phyloP scores from a whole-genome alignment of 2,329 filamentous ascomycete species.

The Clarireedia sp. region DNA sequence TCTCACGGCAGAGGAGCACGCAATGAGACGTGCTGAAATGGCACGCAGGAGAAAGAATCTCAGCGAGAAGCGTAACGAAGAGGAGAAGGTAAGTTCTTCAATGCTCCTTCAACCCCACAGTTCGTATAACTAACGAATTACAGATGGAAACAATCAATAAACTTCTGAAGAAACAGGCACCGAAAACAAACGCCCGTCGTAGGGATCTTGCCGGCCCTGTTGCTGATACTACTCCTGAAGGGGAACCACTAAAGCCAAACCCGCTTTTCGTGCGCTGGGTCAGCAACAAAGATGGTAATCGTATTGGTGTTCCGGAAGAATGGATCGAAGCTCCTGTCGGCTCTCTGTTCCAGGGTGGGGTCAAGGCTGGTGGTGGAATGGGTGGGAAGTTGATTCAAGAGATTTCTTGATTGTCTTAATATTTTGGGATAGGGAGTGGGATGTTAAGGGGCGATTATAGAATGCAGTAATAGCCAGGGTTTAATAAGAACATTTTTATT shows the following conservation, averaged over 20 bases:
- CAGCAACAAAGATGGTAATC: conserved; percentile 55
- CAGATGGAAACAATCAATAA: conserved; percentile 90
- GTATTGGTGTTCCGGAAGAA: conserved; percentile 58
- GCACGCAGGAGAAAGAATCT: conserved; percentile 65
- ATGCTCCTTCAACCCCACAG: background rate
- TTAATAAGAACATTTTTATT: background rate
- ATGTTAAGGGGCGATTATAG: too few species aligned
- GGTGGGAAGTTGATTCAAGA: conserved; percentile 29
- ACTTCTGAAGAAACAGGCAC: conserved; percentile 76
- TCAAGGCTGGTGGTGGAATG: conserved; percentile 17
- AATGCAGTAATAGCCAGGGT: background rate
- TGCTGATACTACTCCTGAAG: conserved; percentile 41
- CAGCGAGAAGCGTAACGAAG: conserved; percentile 69
- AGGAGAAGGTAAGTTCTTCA: conserved; percentile 53
- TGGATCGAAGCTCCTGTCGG: conserved; percentile 59
- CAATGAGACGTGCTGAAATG: conserved; percentile 67
- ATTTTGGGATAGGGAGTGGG: too few species aligned
- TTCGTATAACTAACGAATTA: background rate
- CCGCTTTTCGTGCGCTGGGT: conserved; percentile 63
- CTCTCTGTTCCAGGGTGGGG: conserved; percentile 41
- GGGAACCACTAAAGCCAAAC: conserved; percentile 42
- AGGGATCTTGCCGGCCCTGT: conserved; percentile 29
- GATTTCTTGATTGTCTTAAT: conserved; percentile 17
- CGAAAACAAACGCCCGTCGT: conserved; percentile 55
- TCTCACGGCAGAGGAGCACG: conserved; percentile 64